Percentiles rank a stretch among this genome's conserved stretches.
Evolutionary conservation across 2,329 filamentous ascomycete species (phyloP).

Genomic region (Verticillium klebahnii): DNA sequence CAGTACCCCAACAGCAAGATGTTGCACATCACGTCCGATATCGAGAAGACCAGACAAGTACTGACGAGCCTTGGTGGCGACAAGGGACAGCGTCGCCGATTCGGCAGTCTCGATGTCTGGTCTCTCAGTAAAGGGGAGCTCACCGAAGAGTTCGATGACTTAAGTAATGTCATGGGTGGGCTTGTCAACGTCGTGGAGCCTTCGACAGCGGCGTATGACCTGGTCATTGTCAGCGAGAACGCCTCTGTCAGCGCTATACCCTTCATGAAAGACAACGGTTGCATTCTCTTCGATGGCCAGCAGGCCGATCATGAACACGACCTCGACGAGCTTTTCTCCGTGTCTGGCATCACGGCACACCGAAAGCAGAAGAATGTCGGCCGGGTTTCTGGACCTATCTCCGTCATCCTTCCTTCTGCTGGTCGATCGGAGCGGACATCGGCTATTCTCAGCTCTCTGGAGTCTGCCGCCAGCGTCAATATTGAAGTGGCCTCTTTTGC

Average conservation of each 20-base stretch:
- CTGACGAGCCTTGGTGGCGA: slow-evolving; percentile 10
- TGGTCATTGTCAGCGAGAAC: slow-evolving; percentile 16
- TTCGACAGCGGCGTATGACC: slow-evolving; percentile 11
- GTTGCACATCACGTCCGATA: slow-evolving; percentile 14
- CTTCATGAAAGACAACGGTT: slow-evolving; percentile 12
- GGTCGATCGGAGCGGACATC: slow-evolving; percentile 10
- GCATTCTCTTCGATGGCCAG: slow-evolving; percentile 6
- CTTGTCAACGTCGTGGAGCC: slow-evolving; percentile 13
- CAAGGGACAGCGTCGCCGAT: slow-evolving; percentile 15
- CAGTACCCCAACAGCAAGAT: slow-evolving; percentile 18
- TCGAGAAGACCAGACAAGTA: slow-evolving; percentile 11
- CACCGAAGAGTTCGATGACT: slow-evolving; percentile 6
- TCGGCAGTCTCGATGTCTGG: slow-evolving; percentile 14
- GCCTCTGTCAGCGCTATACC: slow-evolving; percentile 7
- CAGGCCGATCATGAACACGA: slow-evolving; percentile 1
- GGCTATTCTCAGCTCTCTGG: slow-evolving; percentile 10
- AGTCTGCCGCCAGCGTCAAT: slow-evolving; percentile 6
- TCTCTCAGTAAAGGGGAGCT: slow-evolving; percentile 10
- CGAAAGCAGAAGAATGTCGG: slow-evolving; percentile 3
- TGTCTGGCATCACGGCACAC: slow-evolving; percentile 7
- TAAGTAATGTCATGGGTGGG: slow-evolving; percentile 2
- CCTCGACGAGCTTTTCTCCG: slow-evolving; percentile 11
- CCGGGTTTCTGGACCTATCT: slow-evolving; percentile 7
- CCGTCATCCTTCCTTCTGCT: slow-evolving; percentile 12
- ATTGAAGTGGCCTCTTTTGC: slow-evolving; percentile 11